These are phyloP conservation scores for Syzygium jambos DNA, from an alignment of 345 rosid genomes.

Conservation along the genomic window DNA sequence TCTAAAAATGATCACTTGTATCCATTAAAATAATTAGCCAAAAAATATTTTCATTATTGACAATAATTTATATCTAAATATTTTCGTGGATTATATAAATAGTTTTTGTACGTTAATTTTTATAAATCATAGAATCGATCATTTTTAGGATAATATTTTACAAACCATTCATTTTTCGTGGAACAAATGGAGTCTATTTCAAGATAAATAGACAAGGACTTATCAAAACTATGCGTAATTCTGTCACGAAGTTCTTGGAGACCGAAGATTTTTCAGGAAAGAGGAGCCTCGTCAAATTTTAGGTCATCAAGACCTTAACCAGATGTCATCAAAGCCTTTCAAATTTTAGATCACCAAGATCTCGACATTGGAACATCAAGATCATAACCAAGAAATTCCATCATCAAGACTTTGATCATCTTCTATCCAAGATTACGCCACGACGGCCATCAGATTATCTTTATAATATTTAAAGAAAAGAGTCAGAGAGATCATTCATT, in stretches of 20 bases:
- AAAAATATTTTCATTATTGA: neutral
- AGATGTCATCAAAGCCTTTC: neutral
- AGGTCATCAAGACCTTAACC: neutral
- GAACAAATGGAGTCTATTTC: neutral
- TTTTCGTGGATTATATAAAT: no score
- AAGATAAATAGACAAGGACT: neutral
- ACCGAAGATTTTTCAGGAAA: neutral
- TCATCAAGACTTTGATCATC: neutral
- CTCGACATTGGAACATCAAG: neutral
- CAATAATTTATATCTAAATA: no score
- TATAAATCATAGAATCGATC: accelerated
- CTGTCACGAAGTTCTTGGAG: neutral
- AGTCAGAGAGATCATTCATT: neutral
- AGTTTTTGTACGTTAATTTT: no score
- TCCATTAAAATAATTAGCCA: accelerated
- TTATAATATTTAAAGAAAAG: neutral
- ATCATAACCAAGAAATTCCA: neutral
- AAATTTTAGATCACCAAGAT: neutral
- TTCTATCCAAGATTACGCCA: neutral
- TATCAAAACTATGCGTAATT: accelerated
- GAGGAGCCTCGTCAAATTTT: neutral
- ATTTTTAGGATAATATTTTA: neutral
- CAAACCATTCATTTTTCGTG: neutral
- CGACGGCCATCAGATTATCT: neutral
- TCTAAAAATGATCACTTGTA: accelerated